Evolutionary conservation across 108 stramenopile genomes (phyloP).

Genomic region (Chaetoceros tenuissimus): DNA sequence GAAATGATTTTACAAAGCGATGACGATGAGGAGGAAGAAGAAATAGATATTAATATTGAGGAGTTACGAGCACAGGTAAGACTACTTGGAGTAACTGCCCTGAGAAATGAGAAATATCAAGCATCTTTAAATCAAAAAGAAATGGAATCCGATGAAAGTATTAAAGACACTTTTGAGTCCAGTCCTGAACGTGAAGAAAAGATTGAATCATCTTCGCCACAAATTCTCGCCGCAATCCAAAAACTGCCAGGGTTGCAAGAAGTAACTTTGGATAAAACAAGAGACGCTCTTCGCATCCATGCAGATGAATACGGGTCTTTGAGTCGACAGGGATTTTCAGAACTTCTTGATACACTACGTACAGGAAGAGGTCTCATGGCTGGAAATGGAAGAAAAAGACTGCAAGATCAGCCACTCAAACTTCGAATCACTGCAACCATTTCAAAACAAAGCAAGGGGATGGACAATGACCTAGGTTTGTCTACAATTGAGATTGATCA

Average conservation of each 20-base stretch:
- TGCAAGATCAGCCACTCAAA: not conserved
- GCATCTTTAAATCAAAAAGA: not conserved
- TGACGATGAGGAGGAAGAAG: slow-evolving; percentile 3
- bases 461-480: slow-evolving; percentile 1
- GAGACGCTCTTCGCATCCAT: slow-evolving; percentile 4
- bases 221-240: slow-evolving; percentile 11
- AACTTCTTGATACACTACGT: slow-evolving; percentile 16
- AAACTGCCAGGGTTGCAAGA: slow-evolving; percentile 14
- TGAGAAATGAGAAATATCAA: slow-evolving; percentile 4
- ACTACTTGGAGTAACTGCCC: not conserved
- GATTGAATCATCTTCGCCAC: slow-evolving; percentile 4
- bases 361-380: not conserved
- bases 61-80: not conserved
- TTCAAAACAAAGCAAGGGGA: too few species aligned
- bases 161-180: not conserved
- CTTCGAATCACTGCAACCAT: slow-evolving; percentile 9
- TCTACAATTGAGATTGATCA: not conserved
- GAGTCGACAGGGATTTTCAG: slow-evolving; percentile 14
- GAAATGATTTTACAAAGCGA: not conserved
- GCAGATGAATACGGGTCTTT: slow-evolving; percentile 10
- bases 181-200: slow-evolving; percentile 11
- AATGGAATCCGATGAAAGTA: not conserved
- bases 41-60: not conserved
- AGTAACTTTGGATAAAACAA: slow-evolving; percentile 1
- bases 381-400: not conserved